phyloP scores from a whole-genome alignment of 805 yeast species.

The Nakazawaea wickerhamii region DNA sequence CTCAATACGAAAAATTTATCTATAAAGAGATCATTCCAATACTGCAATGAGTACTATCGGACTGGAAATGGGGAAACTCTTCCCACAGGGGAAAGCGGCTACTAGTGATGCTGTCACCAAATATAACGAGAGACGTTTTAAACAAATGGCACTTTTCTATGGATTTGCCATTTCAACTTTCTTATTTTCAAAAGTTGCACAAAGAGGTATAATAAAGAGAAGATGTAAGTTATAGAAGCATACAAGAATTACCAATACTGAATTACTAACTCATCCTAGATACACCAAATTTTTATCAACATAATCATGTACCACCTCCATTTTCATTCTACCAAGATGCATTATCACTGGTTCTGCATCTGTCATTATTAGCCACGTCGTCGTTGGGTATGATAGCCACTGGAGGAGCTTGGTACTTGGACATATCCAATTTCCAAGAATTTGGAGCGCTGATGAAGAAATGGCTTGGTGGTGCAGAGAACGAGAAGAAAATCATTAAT shows the following conservation, averaged over 20 bases:
- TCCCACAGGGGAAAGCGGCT: slow-evolving; percentile 24
- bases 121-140: slow-evolving; percentile 57
- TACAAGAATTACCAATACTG: no score
- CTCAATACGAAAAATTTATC: not conserved
- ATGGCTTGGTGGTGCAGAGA: slow-evolving; percentile 63
- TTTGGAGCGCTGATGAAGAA: slow-evolving; percentile 65
- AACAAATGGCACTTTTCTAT: slow-evolving; percentile 67
- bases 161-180: slow-evolving; percentile 71
- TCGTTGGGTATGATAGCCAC: slow-evolving; percentile 67
- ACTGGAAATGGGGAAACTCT: slow-evolving; percentile 26
- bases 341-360: slow-evolving; percentile 75
- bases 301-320: slow-evolving; percentile 83
- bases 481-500: slow-evolving; percentile 38
- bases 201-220: slow-evolving; percentile 66
- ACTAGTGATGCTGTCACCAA: slow-evolving; percentile 32
- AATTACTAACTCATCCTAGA: slow-evolving; percentile 25
- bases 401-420: slow-evolving; percentile 77
- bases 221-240: slow-evolving; percentile 59
- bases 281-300: slow-evolving; percentile 71
- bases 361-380: slow-evolving; percentile 68
- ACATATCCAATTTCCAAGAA: slow-evolving; percentile 63
- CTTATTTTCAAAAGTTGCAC: slow-evolving; percentile 66
- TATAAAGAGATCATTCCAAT: not conserved
- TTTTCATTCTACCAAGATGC: slow-evolving; percentile 80
- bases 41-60: slow-evolving; percentile 13